These are phyloP conservation scores for Chytriomyces sp. DNA, from an alignment of 192 early-diverging fungal genomes.

Conservation along the genomic window DNA sequence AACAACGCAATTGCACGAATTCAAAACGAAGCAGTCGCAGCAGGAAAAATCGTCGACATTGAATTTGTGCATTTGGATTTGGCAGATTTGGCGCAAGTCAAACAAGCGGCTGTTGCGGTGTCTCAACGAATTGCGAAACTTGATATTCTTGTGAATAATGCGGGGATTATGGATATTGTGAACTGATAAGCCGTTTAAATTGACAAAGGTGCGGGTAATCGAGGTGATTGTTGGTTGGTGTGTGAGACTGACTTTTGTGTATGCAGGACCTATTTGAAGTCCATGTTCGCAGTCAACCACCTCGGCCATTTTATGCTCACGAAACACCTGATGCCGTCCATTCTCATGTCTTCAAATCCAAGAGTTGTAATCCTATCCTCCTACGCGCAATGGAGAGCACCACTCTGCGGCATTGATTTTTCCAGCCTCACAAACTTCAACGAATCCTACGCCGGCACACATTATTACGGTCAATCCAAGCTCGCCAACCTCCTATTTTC, in stretches of 20 bases:
- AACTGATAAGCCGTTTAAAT: slow-evolving; percentile 35
- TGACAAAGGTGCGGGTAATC: too few species aligned
- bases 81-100: slow-evolving; percentile 34
- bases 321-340: slow-evolving; percentile 23
- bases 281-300: slow-evolving; percentile 56
- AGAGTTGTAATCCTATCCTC: slow-evolving; percentile 3
- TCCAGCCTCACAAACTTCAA: neutral
- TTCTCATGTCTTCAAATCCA: neutral
- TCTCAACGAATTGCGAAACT: slow-evolving; percentile 28
- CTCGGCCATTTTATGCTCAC: slow-evolving; percentile 56
- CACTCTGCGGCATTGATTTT: slow-evolving; percentile 1
- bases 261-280: slow-evolving; percentile 29
- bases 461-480: slow-evolving; percentile 54
- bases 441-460: neutral
- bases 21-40: slow-evolving; percentile 7
- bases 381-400: neutral
- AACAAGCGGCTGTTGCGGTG: slow-evolving; percentile 29
- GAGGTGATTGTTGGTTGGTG: too few species aligned
- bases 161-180: slow-evolving; percentile 33
- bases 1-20: slow-evolving; percentile 35
- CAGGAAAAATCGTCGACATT: slow-evolving; percentile 22
- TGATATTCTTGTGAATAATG: slow-evolving; percentile 51
- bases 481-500: slow-evolving; percentile 56
- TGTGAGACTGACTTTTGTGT: too few species aligned
- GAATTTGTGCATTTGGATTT: slow-evolving; percentile 52